Evolutionary conservation across 495 filamentous ascomycete genomes (phyloP).

Genomic region (Bathelium albidoporum): DNA sequence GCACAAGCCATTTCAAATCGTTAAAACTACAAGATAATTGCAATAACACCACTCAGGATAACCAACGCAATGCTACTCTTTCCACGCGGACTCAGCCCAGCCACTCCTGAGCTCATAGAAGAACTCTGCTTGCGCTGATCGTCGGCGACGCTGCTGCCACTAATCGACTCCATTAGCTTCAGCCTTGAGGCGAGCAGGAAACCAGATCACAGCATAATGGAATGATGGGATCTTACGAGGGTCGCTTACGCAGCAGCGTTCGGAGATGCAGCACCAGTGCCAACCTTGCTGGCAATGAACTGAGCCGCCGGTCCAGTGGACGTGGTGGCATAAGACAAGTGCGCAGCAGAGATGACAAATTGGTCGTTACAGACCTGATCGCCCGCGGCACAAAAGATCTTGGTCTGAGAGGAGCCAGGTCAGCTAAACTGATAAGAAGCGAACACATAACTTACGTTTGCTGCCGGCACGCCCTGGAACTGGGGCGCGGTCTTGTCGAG

Average conservation of each 20-base stretch:
- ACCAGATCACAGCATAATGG: background rate
- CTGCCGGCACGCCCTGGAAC: background rate
- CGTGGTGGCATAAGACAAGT: background rate
- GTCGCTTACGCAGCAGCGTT: slow-evolving; percentile 1
- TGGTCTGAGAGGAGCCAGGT: background rate
- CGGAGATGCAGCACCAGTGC: background rate
- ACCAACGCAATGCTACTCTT: background rate
- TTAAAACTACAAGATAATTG: background rate
- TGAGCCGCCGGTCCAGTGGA: slow-evolving; percentile 1
- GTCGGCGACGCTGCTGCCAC: background rate
- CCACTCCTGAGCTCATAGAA: background rate
- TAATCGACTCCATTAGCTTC: background rate
- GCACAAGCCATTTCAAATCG: background rate
- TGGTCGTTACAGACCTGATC: slow-evolving; percentile 4
- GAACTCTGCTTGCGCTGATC: background rate
- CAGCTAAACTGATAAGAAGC: background rate
- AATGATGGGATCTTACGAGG: background rate
- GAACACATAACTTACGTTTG: background rate
- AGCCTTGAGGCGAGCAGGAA: too few relatives aligned
- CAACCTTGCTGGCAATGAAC: slow-evolving; percentile 1
- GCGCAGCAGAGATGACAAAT: slow-evolving; percentile 3
- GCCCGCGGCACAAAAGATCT: slow-evolving; percentile 3
- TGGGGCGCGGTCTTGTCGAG: background rate
- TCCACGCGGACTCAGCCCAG: background rate
- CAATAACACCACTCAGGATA: background rate